Evolutionary conservation across 202 grass and related monocot species (phyloP).

Genomic region (Zizania palustris): DNA sequence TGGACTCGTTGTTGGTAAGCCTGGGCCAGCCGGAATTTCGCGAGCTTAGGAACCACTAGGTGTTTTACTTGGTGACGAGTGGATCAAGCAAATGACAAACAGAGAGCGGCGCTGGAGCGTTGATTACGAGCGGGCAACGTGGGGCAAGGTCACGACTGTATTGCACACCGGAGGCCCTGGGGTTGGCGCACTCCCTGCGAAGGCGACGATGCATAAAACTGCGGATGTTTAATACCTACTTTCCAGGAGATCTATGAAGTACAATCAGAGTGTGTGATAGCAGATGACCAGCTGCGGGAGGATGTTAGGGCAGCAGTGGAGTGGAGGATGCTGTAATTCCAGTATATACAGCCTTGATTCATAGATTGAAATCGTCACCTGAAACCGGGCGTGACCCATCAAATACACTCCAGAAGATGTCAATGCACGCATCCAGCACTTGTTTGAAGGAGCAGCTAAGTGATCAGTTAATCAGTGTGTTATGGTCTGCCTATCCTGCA

Average conservation of each 20-base stretch:
- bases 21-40: no score
- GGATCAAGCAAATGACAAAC: slow-evolving; percentile 73
- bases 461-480: slow-evolving; percentile 43
- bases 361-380: slow-evolving; percentile 53
- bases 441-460: slow-evolving; percentile 72
- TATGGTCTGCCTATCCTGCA: no score
- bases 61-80: slow-evolving; percentile 72
- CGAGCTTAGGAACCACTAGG: slow-evolving; percentile 35
- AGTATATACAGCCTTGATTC: slow-evolving; percentile 62
- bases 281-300: slow-evolving; percentile 64
- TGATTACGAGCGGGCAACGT: slow-evolving; percentile 74
- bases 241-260: slow-evolving; percentile 68
- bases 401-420: slow-evolving; percentile 77
- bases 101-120: slow-evolving; percentile 75
- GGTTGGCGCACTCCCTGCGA: slow-evolving; percentile 41
- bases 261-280: slow-evolving; percentile 69
- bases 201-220: slow-evolving; percentile 65
- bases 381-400: slow-evolving; percentile 58
- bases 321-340: slow-evolving; percentile 61
- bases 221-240: slow-evolving; percentile 79
- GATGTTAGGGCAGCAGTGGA: slow-evolving; percentile 56
- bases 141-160: slow-evolving; percentile 76
- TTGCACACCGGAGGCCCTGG: slow-evolving; percentile 68
- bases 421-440: slow-evolving; percentile 53
- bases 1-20: no score